Evolutionary conservation across 2,329 filamentous ascomycete species (phyloP), one percentile per base, ranked within the genome.

Genomic region (Pestalotiopsis fici): DNA sequence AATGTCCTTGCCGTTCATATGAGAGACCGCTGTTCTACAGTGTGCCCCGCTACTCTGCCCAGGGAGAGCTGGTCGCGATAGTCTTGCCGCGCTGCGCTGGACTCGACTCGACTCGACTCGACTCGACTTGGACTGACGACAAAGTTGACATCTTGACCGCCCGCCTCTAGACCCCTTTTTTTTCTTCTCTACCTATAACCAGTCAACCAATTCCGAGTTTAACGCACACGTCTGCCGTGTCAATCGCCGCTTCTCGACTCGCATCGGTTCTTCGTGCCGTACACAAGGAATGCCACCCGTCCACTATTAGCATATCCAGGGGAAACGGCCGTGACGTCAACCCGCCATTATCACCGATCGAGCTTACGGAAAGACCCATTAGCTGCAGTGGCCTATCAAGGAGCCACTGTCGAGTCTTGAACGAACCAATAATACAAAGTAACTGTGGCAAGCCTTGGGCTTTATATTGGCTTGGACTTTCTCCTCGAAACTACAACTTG

Each of bases 321-420:
- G 47, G 35, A 55, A 64, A 43, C 25, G n/a, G 47, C 18, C 54
- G 61, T 64, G 63, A 65, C 63, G 63, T 65, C 63, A 59, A 43
- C 50, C 54, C 63, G 50, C 31, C 63, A 27, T 59, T 35, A 43
- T 43, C 9, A 50, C 43, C 50, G 9, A 57, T 23, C 63, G 27
- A 27, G 43, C 31, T 39, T 23, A 6, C n/a, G 62, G 15, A 50
- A 55, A 5, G 39, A 21, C 21, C 35, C 25, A n/a, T 55, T 11
- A 18, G 43, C 62, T 56, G 15, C 15, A 35, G 13, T 21, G 23
- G 39, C 43, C 60, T 4, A 21, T n/a, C 35, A 12, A 64, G 7
- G 23, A 25, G 21, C n/a, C 35, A 31, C 21, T 31, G 21, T n/a
- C 27, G 28, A 60, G 2, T 35, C 55, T n/a, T 23, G 47, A 25